Evolutionary conservation across 2,329 filamentous ascomycete genomes (phyloP).

Genomic region (Apiospora marii): DNA sequence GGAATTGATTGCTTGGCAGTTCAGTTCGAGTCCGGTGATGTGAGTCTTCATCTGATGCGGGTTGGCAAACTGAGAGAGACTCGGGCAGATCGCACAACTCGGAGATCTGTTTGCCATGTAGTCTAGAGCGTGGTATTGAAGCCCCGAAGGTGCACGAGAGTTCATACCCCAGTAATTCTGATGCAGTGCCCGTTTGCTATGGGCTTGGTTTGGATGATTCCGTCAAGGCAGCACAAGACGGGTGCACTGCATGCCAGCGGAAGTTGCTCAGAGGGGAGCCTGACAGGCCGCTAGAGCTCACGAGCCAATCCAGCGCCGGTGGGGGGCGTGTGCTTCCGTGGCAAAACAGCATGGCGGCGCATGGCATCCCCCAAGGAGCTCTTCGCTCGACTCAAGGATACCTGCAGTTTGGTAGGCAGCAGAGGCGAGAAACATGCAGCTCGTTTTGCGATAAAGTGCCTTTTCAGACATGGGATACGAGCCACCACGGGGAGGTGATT

Average conservation of each 20-base stretch:
- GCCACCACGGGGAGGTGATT: neutral
- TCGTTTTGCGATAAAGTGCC: neutral
- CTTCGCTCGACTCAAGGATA: neutral
- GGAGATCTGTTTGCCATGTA: neutral
- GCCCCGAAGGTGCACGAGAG: neutral
- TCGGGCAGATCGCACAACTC: neutral
- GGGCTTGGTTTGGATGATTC: neutral
- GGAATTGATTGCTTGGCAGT: neutral
- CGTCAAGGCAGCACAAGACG: neutral
- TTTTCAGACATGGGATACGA: neutral
- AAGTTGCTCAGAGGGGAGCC: too few species aligned
- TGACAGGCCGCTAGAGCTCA: neutral
- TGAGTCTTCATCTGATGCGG: neutral
- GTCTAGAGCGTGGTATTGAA: neutral
- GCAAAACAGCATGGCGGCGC: neutral
- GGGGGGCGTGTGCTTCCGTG: too few species aligned
- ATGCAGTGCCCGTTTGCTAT: neutral
- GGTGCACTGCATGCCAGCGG: constrained; percentile 2
- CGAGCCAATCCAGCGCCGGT: neutral
- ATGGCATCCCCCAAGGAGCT: neutral
- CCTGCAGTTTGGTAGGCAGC: neutral
- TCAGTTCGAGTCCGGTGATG: neutral
- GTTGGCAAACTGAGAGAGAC: neutral
- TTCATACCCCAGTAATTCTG: neutral
- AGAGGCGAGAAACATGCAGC: neutral